Base-by-base conservation (phyloP, 192 early-diverging fungal genomes). In the Spinellus fusiger region DNA sequence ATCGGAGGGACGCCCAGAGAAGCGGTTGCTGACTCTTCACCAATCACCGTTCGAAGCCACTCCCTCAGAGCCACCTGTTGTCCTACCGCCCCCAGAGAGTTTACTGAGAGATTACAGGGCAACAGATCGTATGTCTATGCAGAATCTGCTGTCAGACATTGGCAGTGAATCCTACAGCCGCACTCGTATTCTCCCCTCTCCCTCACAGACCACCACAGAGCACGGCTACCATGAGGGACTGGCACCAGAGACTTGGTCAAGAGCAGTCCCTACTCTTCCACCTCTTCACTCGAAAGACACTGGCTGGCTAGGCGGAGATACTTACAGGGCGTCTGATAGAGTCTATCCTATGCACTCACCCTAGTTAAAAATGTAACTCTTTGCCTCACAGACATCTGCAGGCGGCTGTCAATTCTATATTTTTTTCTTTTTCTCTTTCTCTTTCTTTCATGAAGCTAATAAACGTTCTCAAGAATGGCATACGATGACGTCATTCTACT, bases 111-210 rank as follows among this genome's bases (percentile, higher is more conserved):
- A 44, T 12, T 44, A n/a, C 18, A 44, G 40, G 18, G 40, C 40
- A 44, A 18, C 13, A n/a, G 40, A 18, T 44, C 40, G 40, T 12
- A 59, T 59, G 57, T 59, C 57, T 7, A 59, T 59, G 57, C 44
- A 47, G 32, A 59, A 59, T 28, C 46, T 59, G 22, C 25, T 59
- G 25, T 32, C 49, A 5, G 28, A 31, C 20, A 29, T 32, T 32
- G 10, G 5, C 23, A 38, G 34, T 35, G 20, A 5, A 7, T 12
- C 20, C 8, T 27, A 8, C 49, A 22, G 20, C 49, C 16, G 4
- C 20, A 23, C 35, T 25, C 20, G 5, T 20, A 23, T 37, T 34
- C 25, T 26, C 33, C 20, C 18, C 50, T n/a, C 32, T 35, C 35
- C 15, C 54, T 34, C 18, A 25, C 54, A 25, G 18, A 25, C 18